phyloP scores from a whole-genome alignment of 371 early-diverging fungal genomes.

The Gilbertella persicaria region DNA sequence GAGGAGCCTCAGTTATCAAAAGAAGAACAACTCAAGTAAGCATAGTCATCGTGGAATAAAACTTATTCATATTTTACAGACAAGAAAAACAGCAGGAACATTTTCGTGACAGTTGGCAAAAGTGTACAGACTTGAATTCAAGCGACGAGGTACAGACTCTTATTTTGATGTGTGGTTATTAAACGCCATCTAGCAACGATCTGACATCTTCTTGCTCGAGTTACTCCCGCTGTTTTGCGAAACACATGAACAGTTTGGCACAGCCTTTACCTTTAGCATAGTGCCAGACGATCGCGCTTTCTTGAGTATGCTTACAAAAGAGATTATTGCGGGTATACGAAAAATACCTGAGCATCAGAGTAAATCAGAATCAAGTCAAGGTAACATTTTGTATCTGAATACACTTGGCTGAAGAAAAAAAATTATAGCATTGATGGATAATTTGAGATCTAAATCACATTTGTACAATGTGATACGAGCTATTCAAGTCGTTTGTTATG shows the following conservation, averaged over 20 bases:
- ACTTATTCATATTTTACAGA: constrained; percentile 10
- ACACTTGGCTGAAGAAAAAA: constrained; percentile 1
- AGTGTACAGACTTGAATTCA: constrained; percentile 19
- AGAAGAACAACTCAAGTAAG: constrained; percentile 23
- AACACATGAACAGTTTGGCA: constrained; percentile 27
- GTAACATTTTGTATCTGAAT: constrained; percentile 18
- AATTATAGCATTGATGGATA: constrained; percentile 42
- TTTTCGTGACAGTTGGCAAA: constrained; percentile 28
- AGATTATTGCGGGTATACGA: constrained; percentile 43
- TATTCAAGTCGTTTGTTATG: constrained; percentile 39
- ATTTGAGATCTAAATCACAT: constrained; percentile 41
- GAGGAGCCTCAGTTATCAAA: constrained; percentile 20
- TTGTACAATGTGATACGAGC: constrained; percentile 42
- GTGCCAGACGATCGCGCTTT: constrained; percentile 43
- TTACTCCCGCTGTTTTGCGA: constrained; percentile 36
- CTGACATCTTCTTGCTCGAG: constrained; percentile 27
- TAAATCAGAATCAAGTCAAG: constrained; percentile 45
- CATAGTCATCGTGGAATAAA: background rate
- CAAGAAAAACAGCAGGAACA: constrained; percentile 27
- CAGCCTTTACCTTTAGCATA: constrained; percentile 16
- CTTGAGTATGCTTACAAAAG: constrained; percentile 38
- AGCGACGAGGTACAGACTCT: constrained; percentile 30
- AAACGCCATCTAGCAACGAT: constrained; percentile 27
- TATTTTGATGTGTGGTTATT: background rate
- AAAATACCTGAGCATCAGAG: constrained; percentile 40